Conservation (phyloP, 169 alveolate species). For the Cardiosporidium cionae region DNA sequence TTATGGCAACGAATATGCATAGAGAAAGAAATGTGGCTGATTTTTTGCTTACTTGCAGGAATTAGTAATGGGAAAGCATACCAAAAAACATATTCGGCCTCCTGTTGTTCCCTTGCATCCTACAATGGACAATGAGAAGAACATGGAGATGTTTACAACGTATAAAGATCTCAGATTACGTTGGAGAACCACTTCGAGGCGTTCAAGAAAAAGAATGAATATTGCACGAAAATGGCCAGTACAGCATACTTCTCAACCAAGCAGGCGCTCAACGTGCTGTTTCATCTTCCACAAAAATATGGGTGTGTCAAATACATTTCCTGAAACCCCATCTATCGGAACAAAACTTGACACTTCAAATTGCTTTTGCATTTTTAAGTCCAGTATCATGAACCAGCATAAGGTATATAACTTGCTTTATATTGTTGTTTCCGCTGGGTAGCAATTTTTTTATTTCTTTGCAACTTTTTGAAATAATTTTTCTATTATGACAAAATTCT, state of each 20-base stretch:
- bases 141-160: background rate
- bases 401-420: background rate
- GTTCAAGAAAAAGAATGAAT: background rate
- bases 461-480: too few relatives aligned
- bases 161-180: background rate
- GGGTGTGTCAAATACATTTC: background rate
- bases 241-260: background rate
- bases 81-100: background rate
- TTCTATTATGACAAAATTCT: too few relatives aligned
- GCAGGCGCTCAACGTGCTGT: background rate
- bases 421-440: too few relatives aligned
- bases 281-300: background rate
- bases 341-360: background rate
- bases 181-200: background rate
- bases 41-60: too few relatives aligned
- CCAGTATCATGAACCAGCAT: background rate
- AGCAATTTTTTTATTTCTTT: too few relatives aligned
- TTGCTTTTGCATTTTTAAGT: background rate
- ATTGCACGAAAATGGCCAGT: background rate
- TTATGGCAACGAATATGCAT: too few relatives aligned
- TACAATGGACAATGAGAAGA: background rate
- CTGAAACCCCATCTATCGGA: background rate
- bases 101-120: background rate
- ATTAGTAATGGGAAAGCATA: background rate
- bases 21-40: too few relatives aligned